phyloP scores from a whole-genome alignment of 208 protist genomes.

The Trypanosoma vivax region DNA sequence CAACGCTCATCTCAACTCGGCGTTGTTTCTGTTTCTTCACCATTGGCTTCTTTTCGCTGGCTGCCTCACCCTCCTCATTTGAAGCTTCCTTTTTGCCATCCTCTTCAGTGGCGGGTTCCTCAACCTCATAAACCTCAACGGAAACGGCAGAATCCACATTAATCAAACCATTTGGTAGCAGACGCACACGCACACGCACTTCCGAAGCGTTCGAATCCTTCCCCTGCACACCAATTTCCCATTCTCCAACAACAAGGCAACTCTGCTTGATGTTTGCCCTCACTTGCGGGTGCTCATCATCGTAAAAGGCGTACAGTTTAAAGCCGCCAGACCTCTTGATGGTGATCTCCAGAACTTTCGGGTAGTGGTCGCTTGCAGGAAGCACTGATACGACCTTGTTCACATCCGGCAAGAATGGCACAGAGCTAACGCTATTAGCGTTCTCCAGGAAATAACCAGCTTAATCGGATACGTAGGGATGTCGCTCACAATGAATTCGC shows the following conservation, averaged over 20 bases:
- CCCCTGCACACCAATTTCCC: slow-evolving; percentile 42
- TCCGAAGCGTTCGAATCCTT: slow-evolving; percentile 26
- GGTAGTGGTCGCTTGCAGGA: slow-evolving; percentile 46
- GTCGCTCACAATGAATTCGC: slow-evolving; percentile 79
- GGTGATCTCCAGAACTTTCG: slow-evolving; percentile 79
- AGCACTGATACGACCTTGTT: slow-evolving; percentile 82
- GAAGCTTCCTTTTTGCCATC: slow-evolving; percentile 21
- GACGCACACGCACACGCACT: slow-evolving; percentile 48
- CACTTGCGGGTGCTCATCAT: slow-evolving; percentile 38
- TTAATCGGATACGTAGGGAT: slow-evolving; percentile 68
- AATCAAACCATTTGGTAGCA: slow-evolving; percentile 54
- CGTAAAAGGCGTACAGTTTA: slow-evolving; percentile 83
- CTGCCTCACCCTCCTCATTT: slow-evolving; percentile 27
- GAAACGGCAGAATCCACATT: slow-evolving; percentile 54
- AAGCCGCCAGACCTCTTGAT: slow-evolving; percentile 52
- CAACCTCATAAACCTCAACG: slow-evolving; percentile 75
- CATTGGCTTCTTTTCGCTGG: slow-evolving; percentile 27
- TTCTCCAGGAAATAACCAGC: slow-evolving; percentile 72
- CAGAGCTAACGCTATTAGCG: slow-evolving; percentile 38
- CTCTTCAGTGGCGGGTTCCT: slow-evolving; percentile 27
- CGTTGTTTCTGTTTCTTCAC: slow-evolving; percentile 41
- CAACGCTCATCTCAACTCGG: slow-evolving; percentile 39
- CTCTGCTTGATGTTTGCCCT: slow-evolving; percentile 29
- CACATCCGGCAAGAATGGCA: slow-evolving; percentile 76
- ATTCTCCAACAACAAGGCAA: slow-evolving; percentile 65